Conservation (phyloP, 2,329 filamentous ascomycete species). For the Xylaria sp. region DNA sequence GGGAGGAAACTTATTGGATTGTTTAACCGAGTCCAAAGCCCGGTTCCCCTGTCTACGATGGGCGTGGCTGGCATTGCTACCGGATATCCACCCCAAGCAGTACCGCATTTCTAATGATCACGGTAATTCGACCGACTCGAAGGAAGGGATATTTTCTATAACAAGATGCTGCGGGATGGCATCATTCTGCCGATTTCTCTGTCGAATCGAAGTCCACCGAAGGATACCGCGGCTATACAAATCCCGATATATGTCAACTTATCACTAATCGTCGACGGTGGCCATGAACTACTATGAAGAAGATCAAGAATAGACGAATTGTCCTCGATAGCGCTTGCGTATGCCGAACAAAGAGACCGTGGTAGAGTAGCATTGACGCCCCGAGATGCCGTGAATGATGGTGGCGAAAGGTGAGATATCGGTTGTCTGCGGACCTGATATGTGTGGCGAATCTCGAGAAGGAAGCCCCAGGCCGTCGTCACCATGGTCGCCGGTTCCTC, state of each 20-base stretch:
- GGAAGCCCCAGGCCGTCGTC: not conserved
- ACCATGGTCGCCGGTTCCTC: not conserved
- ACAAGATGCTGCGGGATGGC: not conserved
- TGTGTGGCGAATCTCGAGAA: constrained; percentile 21
- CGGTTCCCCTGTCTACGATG: constrained; percentile 46
- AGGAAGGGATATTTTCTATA: not conserved
- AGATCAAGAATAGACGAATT: constrained; percentile 11
- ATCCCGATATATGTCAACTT: not conserved
- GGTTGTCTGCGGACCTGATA: not conserved
- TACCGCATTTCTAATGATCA: constrained; percentile 49
- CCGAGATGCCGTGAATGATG: not conserved
- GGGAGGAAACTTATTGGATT: constrained; percentile 80
- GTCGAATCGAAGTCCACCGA: too few species aligned
- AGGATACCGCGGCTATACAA: constrained; percentile 5
- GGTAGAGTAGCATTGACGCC: not conserved
- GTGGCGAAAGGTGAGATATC: constrained; percentile 26
- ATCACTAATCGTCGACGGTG: constrained; percentile 3
- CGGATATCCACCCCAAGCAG: constrained; percentile 52
- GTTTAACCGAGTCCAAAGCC: constrained; percentile 70
- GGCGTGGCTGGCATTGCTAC: constrained; percentile 50
- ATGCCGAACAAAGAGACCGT: constrained; percentile 4
- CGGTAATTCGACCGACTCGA: not conserved
- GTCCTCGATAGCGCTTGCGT: not conserved
- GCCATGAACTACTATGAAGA: constrained; percentile 12
- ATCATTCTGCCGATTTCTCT: too few species aligned